Percentiles rank a stretch among this genome's conserved stretches.
Evolutionary conservation across 2,329 filamentous ascomycete species (phyloP).

Genomic region (Huntiella savannae): DNA sequence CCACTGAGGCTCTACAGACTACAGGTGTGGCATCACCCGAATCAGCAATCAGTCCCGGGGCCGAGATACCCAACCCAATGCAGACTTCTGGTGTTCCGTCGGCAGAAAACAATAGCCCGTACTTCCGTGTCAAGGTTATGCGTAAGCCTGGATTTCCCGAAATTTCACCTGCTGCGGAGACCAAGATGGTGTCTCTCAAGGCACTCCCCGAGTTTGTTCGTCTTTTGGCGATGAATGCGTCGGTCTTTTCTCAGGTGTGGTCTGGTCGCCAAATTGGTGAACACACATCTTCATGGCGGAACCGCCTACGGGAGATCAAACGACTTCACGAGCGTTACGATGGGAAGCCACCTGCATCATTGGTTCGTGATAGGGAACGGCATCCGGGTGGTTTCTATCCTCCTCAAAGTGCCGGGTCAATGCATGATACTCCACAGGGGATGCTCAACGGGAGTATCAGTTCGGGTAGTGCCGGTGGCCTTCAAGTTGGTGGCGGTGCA

Average conservation of each 20-base stretch:
- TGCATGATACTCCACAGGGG: slow-evolving; percentile 2
- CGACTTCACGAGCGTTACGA: slow-evolving; percentile 53
- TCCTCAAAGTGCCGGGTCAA: slow-evolving; percentile 9
- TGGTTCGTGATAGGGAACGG: not conserved
- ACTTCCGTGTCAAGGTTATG: slow-evolving; percentile 80
- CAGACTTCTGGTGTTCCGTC: not conserved
- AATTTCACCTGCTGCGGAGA: slow-evolving; percentile 73
- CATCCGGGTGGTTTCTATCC: slow-evolving; percentile 14
- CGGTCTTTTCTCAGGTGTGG: slow-evolving; percentile 88
- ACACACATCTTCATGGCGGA: slow-evolving; percentile 77
- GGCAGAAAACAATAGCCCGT: slow-evolving; percentile 26
- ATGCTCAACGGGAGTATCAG: not conserved
- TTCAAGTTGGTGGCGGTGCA: slow-evolving; percentile 12
- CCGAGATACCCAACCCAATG: not conserved
- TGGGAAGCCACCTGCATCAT: slow-evolving; percentile 16
- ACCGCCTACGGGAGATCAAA: slow-evolving; percentile 68
- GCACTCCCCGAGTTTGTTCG: slow-evolving; percentile 74
- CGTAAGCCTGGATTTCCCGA: slow-evolving; percentile 78
- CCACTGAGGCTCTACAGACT: slow-evolving; percentile 7
- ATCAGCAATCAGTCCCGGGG: not conserved
- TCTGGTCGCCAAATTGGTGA: slow-evolving; percentile 56
- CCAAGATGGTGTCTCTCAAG: slow-evolving; percentile 71
- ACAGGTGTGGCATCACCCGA: not conserved
- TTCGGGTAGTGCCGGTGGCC: not conserved
- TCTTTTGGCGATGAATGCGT: slow-evolving; percentile 77